A percentile compares a stretch with the other conserved stretches of the same genome.
Conservation (phyloP, 2,329 filamentous ascomycete species). For the Tricladium varicosporioides region DNA sequence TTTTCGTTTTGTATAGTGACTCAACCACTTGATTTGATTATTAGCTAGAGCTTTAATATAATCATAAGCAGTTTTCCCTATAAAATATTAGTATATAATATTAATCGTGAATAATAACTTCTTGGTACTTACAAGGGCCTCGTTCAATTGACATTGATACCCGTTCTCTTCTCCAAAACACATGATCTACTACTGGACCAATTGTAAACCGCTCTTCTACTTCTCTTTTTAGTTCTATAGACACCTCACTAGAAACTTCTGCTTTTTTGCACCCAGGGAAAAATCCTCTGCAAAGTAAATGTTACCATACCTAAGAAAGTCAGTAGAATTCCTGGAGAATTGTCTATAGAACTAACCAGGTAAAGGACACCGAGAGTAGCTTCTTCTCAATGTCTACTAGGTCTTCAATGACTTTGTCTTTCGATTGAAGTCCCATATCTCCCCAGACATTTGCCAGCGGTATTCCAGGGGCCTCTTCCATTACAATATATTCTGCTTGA, state of each 20-base stretch:
- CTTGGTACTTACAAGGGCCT: no score
- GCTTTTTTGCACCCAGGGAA: constrained; percentile 33
- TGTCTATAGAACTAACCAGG: constrained; percentile 27
- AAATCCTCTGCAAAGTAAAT: constrained; percentile 36
- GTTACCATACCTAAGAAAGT: constrained; percentile 35
- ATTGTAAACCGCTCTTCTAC: constrained; percentile 36
- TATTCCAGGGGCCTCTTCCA: constrained; percentile 36
- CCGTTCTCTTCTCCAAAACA: constrained; percentile 37
- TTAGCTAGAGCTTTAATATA: no score
- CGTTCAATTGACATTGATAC: no score
- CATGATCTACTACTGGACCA: constrained; percentile 35
- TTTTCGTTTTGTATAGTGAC: no score
- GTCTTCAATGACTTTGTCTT: constrained; percentile 34
- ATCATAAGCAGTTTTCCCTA: no score
- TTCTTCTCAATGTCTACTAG: constrained; percentile 38
- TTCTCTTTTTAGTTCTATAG: constrained; percentile 32
- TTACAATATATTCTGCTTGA: constrained; percentile 38
- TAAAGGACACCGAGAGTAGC: constrained; percentile 36
- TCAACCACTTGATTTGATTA: no score
- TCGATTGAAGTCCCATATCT: constrained; percentile 27
- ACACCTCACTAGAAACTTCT: constrained; percentile 26
- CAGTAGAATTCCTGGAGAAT: constrained; percentile 13
- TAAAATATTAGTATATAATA: no score
- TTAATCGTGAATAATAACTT: no score
- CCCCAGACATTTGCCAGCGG: constrained; percentile 32